Base-by-base conservation (phyloP, 2,329 filamentous ascomycete genomes). In the Xylaria sp. region DNA sequence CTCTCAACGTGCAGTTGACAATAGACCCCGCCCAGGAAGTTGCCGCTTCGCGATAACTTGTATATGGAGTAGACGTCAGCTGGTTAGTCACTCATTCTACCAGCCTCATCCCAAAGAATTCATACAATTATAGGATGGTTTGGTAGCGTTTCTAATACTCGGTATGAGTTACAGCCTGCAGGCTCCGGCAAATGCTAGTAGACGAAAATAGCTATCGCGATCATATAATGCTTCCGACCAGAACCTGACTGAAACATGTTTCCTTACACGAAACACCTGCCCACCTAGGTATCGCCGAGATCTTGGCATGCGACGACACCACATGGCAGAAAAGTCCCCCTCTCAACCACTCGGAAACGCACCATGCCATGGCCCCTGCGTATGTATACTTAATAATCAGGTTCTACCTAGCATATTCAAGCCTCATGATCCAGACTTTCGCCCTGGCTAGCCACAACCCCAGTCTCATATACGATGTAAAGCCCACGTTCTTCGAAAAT, bases 231-330 rank as follows among this genome's bases (percentile, higher is more conserved):
- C 7, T 42, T 23, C 42, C 11, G 17, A 28, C 54, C 31, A 59
- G 46, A 59, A 49, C 58, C 13, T 13, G 51, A 51, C 49, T 65
- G 56, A 59, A 65, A 49, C 61, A 36, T 31, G 13, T 42, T 53
- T 36, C 48, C 5, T 49, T 3, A 10, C 20, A 42, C 42, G 10
- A 28, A 61, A n/a, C 48, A 56, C 66, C 66, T 68, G 33, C 62
- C 62, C 59, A 31, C 51, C 59, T 68, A 5, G 62, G 66, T 36
- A 68, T 59, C 42, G 67, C 49, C 6, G 23, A 57, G 26, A 57
- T 54, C 67, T 69, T 69, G 64, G 67, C 64, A 69, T 69, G 60
- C 59, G 28, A 69, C 64, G n/a, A 60, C 20, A 67, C 53, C 63
- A 67, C 64, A 69, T 69, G 67, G 64, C 56, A 63, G 38, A 54